Evolutionary conservation across 2,329 filamentous ascomycete genomes (phyloP).

Genomic region (Eutypa lata): DNA sequence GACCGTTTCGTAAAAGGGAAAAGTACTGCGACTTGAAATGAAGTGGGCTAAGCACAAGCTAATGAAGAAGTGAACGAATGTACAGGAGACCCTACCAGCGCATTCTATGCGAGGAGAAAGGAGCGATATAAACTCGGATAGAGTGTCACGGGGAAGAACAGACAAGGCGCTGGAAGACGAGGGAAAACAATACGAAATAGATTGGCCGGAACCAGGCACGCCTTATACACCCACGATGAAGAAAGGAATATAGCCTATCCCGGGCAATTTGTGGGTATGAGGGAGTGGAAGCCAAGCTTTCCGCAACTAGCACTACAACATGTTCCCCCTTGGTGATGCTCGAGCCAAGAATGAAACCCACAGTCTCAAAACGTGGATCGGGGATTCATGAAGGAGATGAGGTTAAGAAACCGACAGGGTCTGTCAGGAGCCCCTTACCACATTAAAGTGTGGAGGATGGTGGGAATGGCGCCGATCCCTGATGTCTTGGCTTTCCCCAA

Average conservation of each 20-base stretch:
- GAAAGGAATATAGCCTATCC: conserved; percentile 15
- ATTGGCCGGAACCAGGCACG: conserved; percentile 38
- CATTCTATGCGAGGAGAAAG: conserved; percentile 37
- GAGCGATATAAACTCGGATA: conserved; percentile 25
- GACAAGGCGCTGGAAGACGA: conserved; percentile 28
- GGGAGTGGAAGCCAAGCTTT: conserved; percentile 17
- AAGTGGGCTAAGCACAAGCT: conserved; percentile 31
- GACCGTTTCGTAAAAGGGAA: conserved; percentile 42
- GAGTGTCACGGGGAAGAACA: conserved; percentile 21
- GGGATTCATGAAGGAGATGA: conserved; percentile 27
- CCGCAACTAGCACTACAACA: conserved; percentile 27
- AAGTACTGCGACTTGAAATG: conserved; percentile 33
- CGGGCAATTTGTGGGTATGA: conserved; percentile 22
- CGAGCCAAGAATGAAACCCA: conserved; percentile 33
- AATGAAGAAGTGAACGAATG: conserved; percentile 45
- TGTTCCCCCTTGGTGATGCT: conserved; percentile 21
- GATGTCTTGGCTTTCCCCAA: conserved; percentile 7
- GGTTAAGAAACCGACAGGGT: conserved; percentile 28
- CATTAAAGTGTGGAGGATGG: conserved; percentile 16
- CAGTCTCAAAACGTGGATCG: conserved; percentile 39
- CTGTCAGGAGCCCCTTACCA: conserved; percentile 8
- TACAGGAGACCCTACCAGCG: conserved; percentile 47
- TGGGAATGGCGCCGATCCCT: conserved; percentile 17
- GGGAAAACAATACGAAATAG: conserved; percentile 26
- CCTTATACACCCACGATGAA: conserved; percentile 30